Base-by-base conservation (phyloP, 2,329 filamentous ascomycete species). In the Fusarium sp. region DNA sequence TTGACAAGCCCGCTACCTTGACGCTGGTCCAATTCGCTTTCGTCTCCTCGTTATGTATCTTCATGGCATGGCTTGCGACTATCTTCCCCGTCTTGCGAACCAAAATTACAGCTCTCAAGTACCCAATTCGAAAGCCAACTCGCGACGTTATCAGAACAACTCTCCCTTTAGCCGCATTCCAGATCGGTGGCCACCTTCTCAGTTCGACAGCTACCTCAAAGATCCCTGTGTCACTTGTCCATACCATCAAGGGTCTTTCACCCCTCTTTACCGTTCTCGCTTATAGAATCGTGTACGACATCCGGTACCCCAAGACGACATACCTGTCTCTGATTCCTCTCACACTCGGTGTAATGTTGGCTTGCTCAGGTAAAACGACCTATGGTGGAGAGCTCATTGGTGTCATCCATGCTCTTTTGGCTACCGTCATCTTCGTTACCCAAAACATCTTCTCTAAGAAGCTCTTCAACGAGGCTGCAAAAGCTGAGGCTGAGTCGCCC, bases 391-490 rank as follows among this genome's bases (percentile, higher is more conserved):
- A 99, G 79, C 88, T 98, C 70, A 88, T 96, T 56, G 96, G 96
- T n/a, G 92, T 99, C 22, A 77, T 95, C 15, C 95, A 95, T 77
- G 95, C 96, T 7, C 91, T 99, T 41, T 85, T 94, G 38, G 95
- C 94, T n/a, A 94, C 96, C 12, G 85, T 98, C 62, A 92, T 98
- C 72, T 99, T 99, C 79, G 96, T 99, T 39, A 96, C 94, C 0
- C 96, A 99, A 80, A 99, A 99, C 79, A 99, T 99, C 63, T 97
- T 98, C 74, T 98, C 95, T 25, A 99, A 99, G 83, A 94, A 94
- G 73, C 90, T 99, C 14, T 99, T 99, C 86, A 99, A 98, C 81
- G 95, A 98, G 79, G 94, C 94, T 11, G 92, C 94, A 11, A 91
- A 91, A 65, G 93, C 94, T 4, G 95, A 98, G 82, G 90, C 91